phyloP scores from a whole-genome alignment of 140 eudicot genomes.

The Erigeron philadelphicus region DNA sequence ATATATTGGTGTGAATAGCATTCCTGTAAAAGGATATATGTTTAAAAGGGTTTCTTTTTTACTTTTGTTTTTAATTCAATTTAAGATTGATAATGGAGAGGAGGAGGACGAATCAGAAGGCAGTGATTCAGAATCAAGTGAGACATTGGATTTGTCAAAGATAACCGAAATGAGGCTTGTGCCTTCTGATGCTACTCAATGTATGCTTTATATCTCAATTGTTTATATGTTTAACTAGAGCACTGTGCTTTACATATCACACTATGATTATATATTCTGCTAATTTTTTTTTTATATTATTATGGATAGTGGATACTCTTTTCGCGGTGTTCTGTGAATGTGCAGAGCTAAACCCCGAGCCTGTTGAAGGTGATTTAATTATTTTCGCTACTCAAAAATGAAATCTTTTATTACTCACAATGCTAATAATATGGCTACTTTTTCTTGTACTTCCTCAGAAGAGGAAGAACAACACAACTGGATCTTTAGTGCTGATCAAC shows the following conservation, averaged over 20 bases:
- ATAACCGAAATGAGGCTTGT: conserved; percentile 85
- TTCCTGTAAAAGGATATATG: background rate
- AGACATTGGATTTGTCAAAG: conserved; percentile 49
- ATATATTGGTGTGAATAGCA: background rate
- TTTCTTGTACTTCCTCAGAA: conserved; percentile 24
- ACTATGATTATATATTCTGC: background rate
- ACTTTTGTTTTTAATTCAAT: background rate
- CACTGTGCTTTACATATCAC: background rate
- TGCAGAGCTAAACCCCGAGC: conserved; percentile 85
- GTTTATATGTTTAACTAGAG: background rate
- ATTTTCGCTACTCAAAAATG: background rate
- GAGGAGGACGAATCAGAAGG: conserved; percentile 63
- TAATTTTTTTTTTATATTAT: background rate
- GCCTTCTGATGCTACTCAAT: conserved; percentile 75
- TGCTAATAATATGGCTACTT: background rate
- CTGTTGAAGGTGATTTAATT: conserved; percentile 48
- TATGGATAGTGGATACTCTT: conserved; percentile 51
- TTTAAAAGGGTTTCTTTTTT: background rate
- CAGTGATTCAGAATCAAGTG: conserved; percentile 57
- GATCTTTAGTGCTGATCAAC: conserved; percentile 78
- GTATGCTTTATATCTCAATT: conserved; percentile 32
- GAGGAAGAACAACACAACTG: conserved; percentile 66
- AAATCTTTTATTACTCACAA: background rate
- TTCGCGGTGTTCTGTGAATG: conserved; percentile 74
- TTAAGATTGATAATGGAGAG: conserved; percentile 68